Conservation (phyloP, 257 asterid species). For the Rauvolfia tetraphylla region DNA sequence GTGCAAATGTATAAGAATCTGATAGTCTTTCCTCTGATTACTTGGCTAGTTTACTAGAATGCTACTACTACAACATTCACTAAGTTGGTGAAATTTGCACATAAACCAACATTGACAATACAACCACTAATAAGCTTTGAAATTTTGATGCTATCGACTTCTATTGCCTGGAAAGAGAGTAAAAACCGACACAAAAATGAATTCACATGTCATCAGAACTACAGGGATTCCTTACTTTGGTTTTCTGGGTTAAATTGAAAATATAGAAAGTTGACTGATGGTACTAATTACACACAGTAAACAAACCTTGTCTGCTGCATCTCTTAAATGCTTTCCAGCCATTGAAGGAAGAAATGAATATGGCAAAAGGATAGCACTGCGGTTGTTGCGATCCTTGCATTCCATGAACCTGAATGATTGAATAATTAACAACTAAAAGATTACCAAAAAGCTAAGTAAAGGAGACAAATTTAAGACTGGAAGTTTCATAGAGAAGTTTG, state of each 20-base stretch:
- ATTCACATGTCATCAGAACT: background rate
- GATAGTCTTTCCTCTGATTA: background rate
- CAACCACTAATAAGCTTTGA: background rate
- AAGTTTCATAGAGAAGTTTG: background rate
- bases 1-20: background rate
- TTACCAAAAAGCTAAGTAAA: constrained; percentile 44
- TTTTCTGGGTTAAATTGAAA: background rate
- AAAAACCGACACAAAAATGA: background rate
- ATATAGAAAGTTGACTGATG: background rate
- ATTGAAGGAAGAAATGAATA: constrained; percentile 87
- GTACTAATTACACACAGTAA: constrained; percentile 4
- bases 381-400: constrained; percentile 91
- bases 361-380: constrained; percentile 61
- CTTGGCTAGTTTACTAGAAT: background rate
- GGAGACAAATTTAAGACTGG: background rate
- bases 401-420: constrained; percentile 92
- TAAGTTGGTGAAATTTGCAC: background rate
- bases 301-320: constrained; percentile 76
- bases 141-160: background rate
- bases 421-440: constrained; percentile 67
- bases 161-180: background rate
- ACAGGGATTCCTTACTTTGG: background rate
- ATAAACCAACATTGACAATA: background rate
- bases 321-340: constrained; percentile 73
- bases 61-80: background rate